Percentiles rank a stretch among this genome's conserved stretches.
Conservation (phyloP, 371 early-diverging fungal species). For the Apophysomyces variabilis region DNA sequence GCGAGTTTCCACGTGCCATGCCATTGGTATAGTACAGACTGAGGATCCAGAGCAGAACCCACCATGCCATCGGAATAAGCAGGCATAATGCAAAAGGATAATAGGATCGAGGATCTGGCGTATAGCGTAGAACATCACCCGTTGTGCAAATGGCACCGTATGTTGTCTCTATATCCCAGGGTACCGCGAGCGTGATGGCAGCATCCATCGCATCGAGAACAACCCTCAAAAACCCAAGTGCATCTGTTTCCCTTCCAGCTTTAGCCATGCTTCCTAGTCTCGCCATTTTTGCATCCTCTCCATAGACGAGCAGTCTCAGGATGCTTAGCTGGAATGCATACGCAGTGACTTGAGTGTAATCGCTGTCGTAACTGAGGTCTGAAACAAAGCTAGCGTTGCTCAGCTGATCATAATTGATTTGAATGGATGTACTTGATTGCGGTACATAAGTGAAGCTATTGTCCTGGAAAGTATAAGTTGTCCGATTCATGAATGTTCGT, state of each 20-base stretch:
- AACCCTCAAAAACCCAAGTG: too few relatives aligned
- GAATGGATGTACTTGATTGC: not conserved
- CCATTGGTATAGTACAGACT: slow-evolving; percentile 19
- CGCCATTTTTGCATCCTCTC: not conserved
- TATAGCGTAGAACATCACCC: not conserved
- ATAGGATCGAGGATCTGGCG: not conserved
- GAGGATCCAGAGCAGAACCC: slow-evolving; percentile 18
- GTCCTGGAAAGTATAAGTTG: not conserved
- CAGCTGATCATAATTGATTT: slow-evolving; percentile 16
- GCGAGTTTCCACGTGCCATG: slow-evolving; percentile 21
- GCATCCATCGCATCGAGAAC: too few relatives aligned
- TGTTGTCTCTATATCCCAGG: too few relatives aligned
- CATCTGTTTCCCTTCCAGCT: too few relatives aligned
- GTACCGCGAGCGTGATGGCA: too few relatives aligned
- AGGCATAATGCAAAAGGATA: slow-evolving; percentile 4
- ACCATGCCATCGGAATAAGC: slow-evolving; percentile 15
- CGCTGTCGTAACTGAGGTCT: not conserved
- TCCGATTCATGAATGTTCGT: not conserved
- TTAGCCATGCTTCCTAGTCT: not conserved
- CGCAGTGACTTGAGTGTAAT: slow-evolving; percentile 11
- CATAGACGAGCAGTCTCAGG: not conserved
- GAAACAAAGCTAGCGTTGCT: not conserved
- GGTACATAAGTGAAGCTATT: not conserved
- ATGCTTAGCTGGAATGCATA: slow-evolving; percentile 14
- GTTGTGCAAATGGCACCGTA: not conserved